phyloP scores from a whole-genome alignment of 2,329 filamentous ascomycete species.

The Aspergillus sp. region DNA sequence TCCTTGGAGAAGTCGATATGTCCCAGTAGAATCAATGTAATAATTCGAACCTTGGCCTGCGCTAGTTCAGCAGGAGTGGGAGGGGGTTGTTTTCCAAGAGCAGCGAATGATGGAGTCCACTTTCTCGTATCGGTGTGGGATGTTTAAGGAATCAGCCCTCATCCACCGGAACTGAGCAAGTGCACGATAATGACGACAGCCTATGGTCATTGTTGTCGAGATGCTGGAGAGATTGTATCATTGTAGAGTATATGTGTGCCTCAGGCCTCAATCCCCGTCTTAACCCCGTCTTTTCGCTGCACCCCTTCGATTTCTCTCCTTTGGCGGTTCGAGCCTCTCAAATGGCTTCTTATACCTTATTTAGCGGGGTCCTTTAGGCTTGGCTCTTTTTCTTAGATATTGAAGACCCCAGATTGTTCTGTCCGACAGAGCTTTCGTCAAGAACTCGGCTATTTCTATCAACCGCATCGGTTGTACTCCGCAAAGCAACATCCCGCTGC shows the following conservation, averaged over 20 bases:
- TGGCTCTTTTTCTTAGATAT: background rate
- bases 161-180: background rate
- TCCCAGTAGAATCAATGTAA: background rate
- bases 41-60: background rate
- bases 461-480: background rate
- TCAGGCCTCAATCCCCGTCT: background rate
- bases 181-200: background rate
- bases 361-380: background rate
- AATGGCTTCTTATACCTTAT: background rate
- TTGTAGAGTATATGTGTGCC: background rate
- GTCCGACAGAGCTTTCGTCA: background rate
- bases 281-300: background rate
- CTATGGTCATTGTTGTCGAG: background rate
- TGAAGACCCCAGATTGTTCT: background rate
- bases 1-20: background rate
- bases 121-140: background rate
- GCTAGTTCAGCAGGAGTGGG: background rate
- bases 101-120: background rate
- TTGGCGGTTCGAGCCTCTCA: background rate
- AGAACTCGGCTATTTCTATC: background rate
- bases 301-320: background rate
- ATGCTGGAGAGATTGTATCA: background rate
- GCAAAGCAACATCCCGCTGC: background rate
- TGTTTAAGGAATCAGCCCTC: background rate
- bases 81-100: background rate